These are phyloP conservation scores for Lotmaria passim DNA, from an alignment of 208 protist species.

Conservation along the genomic window DNA sequence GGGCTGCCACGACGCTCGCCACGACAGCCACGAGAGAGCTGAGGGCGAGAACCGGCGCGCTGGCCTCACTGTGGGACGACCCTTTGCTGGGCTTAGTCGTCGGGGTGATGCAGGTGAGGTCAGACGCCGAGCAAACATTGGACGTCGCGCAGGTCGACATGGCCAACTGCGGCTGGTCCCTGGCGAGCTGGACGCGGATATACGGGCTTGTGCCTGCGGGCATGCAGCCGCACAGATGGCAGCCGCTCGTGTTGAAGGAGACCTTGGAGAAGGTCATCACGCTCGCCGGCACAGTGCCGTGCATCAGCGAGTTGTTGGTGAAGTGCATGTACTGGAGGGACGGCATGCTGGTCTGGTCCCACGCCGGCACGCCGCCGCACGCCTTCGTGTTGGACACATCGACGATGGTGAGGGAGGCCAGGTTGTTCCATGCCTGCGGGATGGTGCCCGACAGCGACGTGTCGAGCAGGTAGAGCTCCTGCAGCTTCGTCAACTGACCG, in stretches of 20 bases:
- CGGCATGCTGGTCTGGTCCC: slow-evolving; percentile 29
- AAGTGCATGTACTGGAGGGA: slow-evolving; percentile 31
- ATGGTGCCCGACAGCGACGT: slow-evolving; percentile 38
- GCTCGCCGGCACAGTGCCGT: slow-evolving; percentile 34
- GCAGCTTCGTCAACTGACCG: slow-evolving; percentile 28
- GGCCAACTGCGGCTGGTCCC: slow-evolving; percentile 25
- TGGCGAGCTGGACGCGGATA: slow-evolving; percentile 16
- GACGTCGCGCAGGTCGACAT: slow-evolving; percentile 15
- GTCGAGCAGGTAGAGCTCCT: slow-evolving; percentile 33
- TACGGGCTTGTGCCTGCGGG: slow-evolving; percentile 13
- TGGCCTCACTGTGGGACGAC: not conserved
- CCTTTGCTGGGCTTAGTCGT: too few species aligned
- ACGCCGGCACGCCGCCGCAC: slow-evolving; percentile 44
- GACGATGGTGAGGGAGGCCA: slow-evolving; percentile 27
- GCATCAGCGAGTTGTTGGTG: slow-evolving; percentile 27
- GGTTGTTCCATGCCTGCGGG: slow-evolving; percentile 42
- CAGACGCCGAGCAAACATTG: slow-evolving; percentile 19
- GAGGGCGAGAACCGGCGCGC: slow-evolving; percentile 3
- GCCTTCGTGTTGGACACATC: slow-evolving; percentile 45
- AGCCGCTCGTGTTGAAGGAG: slow-evolving; percentile 29
- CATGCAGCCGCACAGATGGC: slow-evolving; percentile 40
- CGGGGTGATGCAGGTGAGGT: slow-evolving; percentile 22
- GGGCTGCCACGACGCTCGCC: slow-evolving; percentile 7
- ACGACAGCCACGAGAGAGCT: slow-evolving; percentile 12
- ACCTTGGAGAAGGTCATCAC: slow-evolving; percentile 31